These are phyloP conservation scores for Polytolypa hystricis DNA, from an alignment of 2,329 filamentous ascomycete species.

Conservation along the genomic window DNA sequence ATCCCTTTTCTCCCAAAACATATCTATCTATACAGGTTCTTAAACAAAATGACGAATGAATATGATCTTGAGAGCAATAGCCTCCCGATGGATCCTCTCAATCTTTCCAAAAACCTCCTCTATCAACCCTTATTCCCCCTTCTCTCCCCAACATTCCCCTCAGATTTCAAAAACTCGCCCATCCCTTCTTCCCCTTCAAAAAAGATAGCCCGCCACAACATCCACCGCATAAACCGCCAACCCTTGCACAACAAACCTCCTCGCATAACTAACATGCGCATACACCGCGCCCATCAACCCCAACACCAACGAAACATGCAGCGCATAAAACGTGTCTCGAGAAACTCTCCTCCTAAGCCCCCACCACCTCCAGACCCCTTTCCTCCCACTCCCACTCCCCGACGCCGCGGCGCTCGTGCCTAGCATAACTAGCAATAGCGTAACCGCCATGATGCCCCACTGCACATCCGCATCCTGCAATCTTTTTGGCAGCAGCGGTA, in stretches of 20 bases:
- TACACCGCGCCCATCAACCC: conserved; percentile 40
- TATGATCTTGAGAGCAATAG: too few species aligned
- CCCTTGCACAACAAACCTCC: conserved; percentile 42
- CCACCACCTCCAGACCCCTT: conserved; percentile 8
- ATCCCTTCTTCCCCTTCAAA: too few species aligned
- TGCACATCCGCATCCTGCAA: conserved; percentile 48
- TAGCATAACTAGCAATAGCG: conserved; percentile 40
- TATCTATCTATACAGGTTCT: too few species aligned
- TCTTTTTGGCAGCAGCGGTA: conserved; percentile 39
- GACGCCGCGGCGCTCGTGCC: conserved; percentile 26
- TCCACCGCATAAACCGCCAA: conserved; percentile 37
- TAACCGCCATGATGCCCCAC: conserved; percentile 41
- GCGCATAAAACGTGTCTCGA: conserved; percentile 42
- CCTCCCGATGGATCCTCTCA: too few species aligned
- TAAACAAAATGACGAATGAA: too few species aligned
- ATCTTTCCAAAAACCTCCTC: too few species aligned
- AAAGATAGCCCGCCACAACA: too few species aligned
- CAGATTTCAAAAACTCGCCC: conserved; percentile 5
- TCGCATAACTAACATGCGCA: conserved; percentile 46
- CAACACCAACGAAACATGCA: conserved; percentile 43
- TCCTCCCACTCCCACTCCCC: conserved; percentile 8
- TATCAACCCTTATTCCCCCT: neutral
- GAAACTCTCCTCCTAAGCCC: conserved; percentile 34
- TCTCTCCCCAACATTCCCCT: neutral
- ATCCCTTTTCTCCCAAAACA: too few species aligned